These are phyloP conservation scores for Saccharomycopsis amapae DNA, from an alignment of 805 yeast species.

Conservation along the genomic window DNA sequence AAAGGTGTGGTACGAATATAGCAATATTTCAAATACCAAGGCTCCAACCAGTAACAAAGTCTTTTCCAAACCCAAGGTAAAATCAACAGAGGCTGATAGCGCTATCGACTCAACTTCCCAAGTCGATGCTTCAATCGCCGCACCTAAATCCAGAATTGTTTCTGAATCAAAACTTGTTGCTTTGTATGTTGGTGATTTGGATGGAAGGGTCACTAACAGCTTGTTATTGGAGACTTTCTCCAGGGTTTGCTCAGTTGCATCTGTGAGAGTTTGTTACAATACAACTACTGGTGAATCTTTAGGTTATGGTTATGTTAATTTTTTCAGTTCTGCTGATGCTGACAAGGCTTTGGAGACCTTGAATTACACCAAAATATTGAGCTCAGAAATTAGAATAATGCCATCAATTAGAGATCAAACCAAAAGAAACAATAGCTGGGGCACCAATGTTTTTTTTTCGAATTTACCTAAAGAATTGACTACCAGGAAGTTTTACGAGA, in stretches of 20 bases:
- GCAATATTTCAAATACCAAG: no score
- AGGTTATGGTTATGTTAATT: conserved; percentile 71
- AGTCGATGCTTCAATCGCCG: not conserved
- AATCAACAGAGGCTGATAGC: no score
- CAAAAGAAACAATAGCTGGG: conserved; percentile 35
- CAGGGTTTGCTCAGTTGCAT: conserved; percentile 38
- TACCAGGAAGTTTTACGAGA: conserved; percentile 41
- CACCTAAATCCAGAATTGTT: not conserved
- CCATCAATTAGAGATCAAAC: conserved; percentile 41
- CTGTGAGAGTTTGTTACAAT: conserved; percentile 57
- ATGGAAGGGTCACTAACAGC: conserved; percentile 42
- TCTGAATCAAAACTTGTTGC: conserved; percentile 25
- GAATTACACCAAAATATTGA: conserved; percentile 39
- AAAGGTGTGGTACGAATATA: no score
- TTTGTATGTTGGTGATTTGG: conserved; percentile 60
- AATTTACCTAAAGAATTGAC: conserved; percentile 36
- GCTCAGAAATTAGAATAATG: conserved; percentile 47
- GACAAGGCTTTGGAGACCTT: conserved; percentile 48
- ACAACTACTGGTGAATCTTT: conserved; percentile 44
- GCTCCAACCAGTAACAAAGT: not conserved
- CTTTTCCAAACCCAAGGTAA: no score
- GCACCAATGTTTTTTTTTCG: conserved; percentile 45
- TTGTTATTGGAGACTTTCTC: conserved; percentile 38
- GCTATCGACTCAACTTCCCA: no score
- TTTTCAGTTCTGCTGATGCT: conserved; percentile 44